Evolutionary conservation across 352 stramenopile species (phyloP), one percentile per base, ranked within the genome.

Genomic region (Plasmopara muralis): DNA sequence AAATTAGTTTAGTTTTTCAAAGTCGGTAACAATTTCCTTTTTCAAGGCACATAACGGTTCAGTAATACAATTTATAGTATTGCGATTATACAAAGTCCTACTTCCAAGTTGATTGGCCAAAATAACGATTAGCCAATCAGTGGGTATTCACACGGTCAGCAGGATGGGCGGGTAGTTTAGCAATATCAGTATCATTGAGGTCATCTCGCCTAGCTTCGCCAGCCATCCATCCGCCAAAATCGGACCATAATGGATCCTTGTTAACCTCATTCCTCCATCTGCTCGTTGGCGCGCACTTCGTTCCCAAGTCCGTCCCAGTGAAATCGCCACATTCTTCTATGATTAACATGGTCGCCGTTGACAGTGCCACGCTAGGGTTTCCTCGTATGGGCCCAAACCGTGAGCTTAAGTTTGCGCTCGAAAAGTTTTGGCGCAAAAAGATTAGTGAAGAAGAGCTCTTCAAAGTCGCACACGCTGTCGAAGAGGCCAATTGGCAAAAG

Each of bases 351-450:
- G 55, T 80, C 52, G 41, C 70, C 35, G 70, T 91, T 15, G 77
- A 88, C 55, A 85, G 70, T 47, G 78, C 74, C 51, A 93, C 85
- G 40, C 76, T 97, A 41, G 89, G 89, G 14, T 97, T 96, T 68
- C 84, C 85, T 37, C 84, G 88, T 50, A 97, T 97, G 79, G 89
- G 89, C 18, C 85, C 84, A 20, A 96, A 96, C 68, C 83, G 89
- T 13, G 89, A 97, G 72, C 83, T 97, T 55, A 97, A 97, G 81
- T 96, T 96, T 60, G 85, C 85, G 5, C 66, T 97, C 13, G 90
- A 97, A 64, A 95, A 95, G 65, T 95, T 92, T 69, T 97, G 90
- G 90, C 83, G 84, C 56, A 70, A 83, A 49, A 85, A 87, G 53
- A 70, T 94, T 47, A 74, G 49, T 35, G 72, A 93, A 61, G 57